phyloP scores from a whole-genome alignment of 148 eudicot species.

The Polygonum maritimum region DNA sequence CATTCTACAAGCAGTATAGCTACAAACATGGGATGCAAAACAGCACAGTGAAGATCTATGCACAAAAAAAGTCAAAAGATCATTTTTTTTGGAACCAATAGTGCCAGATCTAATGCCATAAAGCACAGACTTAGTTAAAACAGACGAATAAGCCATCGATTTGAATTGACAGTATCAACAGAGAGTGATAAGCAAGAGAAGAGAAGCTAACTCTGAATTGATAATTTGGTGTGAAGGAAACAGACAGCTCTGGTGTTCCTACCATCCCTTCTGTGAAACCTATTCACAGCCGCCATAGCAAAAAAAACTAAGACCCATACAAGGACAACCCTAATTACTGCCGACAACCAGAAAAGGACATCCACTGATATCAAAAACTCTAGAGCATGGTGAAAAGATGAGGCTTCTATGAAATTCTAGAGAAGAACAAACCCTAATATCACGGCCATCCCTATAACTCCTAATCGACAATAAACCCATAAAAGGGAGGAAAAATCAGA shows the following conservation, averaged over 20 bases:
- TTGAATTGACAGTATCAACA: not conserved
- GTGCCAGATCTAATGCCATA: not conserved
- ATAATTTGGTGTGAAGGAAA: not conserved
- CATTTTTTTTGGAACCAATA: not conserved
- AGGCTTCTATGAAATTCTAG: not conserved
- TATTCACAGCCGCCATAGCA: constrained; percentile 1
- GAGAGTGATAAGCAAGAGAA: not conserved
- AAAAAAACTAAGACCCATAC: not conserved
- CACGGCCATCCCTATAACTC: not conserved
- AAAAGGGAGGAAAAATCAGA: not conserved
- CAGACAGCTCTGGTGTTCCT: not conserved
- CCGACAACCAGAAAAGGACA: not conserved
- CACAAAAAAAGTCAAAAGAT: not conserved
- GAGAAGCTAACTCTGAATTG: not conserved
- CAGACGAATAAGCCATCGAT: not conserved
- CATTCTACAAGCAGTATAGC: not conserved
- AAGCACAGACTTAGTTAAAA: not conserved
- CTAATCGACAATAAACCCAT: not conserved
- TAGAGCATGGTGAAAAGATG: not conserved
- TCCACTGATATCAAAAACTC: not conserved
- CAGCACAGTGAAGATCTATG: not conserved
- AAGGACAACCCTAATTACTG: not conserved
- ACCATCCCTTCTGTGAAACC: not conserved
- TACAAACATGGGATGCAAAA: not conserved
- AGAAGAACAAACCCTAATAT: not conserved